phyloP scores from a whole-genome alignment of 768 basidiomycete species.

The Mycena metata region DNA sequence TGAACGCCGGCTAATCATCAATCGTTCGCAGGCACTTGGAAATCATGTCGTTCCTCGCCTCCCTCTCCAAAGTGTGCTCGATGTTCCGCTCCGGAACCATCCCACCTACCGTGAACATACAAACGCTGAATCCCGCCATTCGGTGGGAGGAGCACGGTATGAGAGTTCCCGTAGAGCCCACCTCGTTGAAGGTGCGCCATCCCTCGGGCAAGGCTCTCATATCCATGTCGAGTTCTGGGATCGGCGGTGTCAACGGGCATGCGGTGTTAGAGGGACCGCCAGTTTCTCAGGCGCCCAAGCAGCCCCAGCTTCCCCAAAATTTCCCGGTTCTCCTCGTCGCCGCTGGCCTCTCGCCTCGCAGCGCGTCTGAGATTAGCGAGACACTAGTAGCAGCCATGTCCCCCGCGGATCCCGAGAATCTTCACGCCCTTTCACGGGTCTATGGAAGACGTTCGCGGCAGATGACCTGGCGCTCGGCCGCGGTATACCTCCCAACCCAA shows the following conservation, averaged over 20 bases:
- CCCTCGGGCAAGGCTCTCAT: constrained; percentile 45
- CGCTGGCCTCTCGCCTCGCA: constrained; percentile 55
- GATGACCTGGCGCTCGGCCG: constrained; percentile 47
- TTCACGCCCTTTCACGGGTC: constrained; percentile 23
- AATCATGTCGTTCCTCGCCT: constrained; percentile 19
- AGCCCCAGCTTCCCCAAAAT: too few relatives aligned
- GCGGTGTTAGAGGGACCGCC: constrained; percentile 54
- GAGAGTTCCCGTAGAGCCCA: neutral
- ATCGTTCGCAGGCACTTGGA: constrained; percentile 11
- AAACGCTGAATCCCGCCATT: neutral
- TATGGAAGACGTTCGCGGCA: constrained; percentile 58
- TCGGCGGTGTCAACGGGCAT: constrained; percentile 61
- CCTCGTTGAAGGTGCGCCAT: neutral
- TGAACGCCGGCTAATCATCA: too few relatives aligned
- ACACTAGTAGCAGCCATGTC: too few relatives aligned
- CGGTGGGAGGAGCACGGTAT: constrained; percentile 1
- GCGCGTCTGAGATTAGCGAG: constrained; percentile 33
- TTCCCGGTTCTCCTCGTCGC: constrained; percentile 48
- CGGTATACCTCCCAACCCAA: neutral
- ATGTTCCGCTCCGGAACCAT: constrained; percentile 8
- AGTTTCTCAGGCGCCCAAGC: neutral
- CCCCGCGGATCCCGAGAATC: neutral
- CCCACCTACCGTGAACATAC: constrained; percentile 19
- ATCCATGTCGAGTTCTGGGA: constrained; percentile 59
- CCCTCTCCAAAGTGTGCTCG: constrained; percentile 7